Evolutionary conservation across 306 rosid species (phyloP).

Genomic region (Malus asiatica): DNA sequence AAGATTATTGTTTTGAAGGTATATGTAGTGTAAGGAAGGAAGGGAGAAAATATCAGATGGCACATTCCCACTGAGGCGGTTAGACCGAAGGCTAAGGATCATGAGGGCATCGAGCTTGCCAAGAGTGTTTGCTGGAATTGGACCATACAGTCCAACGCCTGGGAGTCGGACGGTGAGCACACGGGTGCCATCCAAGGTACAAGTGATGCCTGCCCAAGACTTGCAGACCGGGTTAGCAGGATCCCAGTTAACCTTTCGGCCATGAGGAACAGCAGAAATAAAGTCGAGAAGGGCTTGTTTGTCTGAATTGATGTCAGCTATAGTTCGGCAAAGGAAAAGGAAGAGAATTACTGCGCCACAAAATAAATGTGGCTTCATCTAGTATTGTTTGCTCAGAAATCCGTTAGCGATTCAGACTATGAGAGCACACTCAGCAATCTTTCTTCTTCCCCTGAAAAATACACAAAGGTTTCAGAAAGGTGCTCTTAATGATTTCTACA

Average conservation of each 20-base stretch:
- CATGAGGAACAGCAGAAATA: constrained; percentile 60
- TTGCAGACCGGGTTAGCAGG: constrained; percentile 48
- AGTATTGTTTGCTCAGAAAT: constrained; percentile 21
- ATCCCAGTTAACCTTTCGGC: constrained; percentile 60
- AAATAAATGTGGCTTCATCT: constrained; percentile 42
- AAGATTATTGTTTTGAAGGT: constrained; percentile 61
- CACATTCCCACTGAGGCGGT: constrained; percentile 54
- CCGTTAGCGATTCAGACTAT: constrained; percentile 4
- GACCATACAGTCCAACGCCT: constrained; percentile 56
- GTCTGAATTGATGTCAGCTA: constrained; percentile 60
- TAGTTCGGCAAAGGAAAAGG: constrained; percentile 20
- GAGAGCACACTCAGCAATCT: constrained; percentile 1
- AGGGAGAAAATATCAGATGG: constrained; percentile 62
- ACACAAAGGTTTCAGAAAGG: too few species aligned
- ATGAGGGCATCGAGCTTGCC: constrained; percentile 53
- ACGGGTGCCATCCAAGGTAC: constrained; percentile 37
- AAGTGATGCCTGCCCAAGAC: constrained; percentile 73
- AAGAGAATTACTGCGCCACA: constrained; percentile 23
- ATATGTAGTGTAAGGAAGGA: constrained; percentile 50
- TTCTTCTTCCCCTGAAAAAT: too few species aligned
- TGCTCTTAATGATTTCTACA: too few species aligned
- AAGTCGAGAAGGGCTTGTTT: constrained; percentile 78
- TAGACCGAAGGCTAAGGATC: constrained; percentile 71
- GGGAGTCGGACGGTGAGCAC: constrained; percentile 66
- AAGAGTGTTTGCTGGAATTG: constrained; percentile 56